Evolutionary conservation across 768 basidiomycete species (phyloP).

Genomic region (Hemileccinum rubropunctum): DNA sequence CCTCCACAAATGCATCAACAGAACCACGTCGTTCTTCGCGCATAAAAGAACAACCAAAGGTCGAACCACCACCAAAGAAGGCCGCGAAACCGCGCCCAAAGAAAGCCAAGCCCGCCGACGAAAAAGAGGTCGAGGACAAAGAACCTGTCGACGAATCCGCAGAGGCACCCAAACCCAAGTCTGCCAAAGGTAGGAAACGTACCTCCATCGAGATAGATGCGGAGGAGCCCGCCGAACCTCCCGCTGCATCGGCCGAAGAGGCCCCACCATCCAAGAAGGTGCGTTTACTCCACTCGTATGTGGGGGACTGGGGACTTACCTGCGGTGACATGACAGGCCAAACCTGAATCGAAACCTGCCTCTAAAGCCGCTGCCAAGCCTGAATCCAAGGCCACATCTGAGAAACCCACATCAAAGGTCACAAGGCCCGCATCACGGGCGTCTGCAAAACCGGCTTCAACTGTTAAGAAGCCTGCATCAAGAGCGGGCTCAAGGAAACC

Average conservation of each 20-base stretch:
- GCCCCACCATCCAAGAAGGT: conserved; percentile 69
- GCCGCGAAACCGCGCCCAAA: conserved; percentile 59
- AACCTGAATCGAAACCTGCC: conserved; percentile 35
- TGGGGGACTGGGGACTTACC: neutral
- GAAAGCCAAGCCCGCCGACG: conserved; percentile 38
- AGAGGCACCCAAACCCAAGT: conserved; percentile 41
- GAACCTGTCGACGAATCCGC: conserved; percentile 29
- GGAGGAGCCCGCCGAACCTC: conserved; percentile 36
- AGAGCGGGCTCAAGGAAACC: conserved; percentile 62
- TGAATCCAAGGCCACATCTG: conserved; percentile 32
- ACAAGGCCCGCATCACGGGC: conserved; percentile 39
- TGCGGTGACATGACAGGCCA: conserved; percentile 33
- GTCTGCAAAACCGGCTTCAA: conserved; percentile 43
- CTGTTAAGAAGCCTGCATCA: conserved; percentile 52
- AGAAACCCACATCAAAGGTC: conserved; percentile 43
- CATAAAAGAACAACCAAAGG: conserved; percentile 70
- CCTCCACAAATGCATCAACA: conserved; percentile 33
- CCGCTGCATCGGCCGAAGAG: conserved; percentile 35
- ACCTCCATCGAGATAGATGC: conserved; percentile 39
- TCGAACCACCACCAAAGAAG: conserved; percentile 52
- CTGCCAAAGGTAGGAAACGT: conserved; percentile 56
- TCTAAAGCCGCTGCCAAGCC: conserved; percentile 31
- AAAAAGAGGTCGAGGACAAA: conserved; percentile 46
- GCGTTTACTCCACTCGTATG: conserved; percentile 9
- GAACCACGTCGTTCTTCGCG: conserved; percentile 71